Conservation (phyloP, 371 early-diverging fungal species). For the Vairimorpha necatrix region DNA sequence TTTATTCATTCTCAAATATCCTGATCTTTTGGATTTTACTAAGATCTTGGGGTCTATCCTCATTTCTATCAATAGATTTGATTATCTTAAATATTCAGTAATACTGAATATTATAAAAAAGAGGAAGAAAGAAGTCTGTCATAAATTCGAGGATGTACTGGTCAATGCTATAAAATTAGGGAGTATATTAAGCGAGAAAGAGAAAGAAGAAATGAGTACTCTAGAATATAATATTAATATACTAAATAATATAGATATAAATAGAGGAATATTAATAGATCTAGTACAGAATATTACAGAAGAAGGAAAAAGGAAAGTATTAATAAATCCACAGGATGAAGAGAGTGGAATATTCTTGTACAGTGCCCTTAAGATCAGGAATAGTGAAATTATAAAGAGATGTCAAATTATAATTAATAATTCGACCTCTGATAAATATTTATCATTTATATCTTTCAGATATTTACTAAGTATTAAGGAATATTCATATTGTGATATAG, state of each 20-base stretch:
- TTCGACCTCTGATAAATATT: background rate
- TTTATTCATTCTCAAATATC: conserved; percentile 45
- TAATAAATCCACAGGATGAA: conserved; percentile 6
- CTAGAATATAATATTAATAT: conserved; percentile 32
- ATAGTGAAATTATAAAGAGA: background rate
- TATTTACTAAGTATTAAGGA: conserved; percentile 29
- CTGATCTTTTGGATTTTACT: conserved; percentile 36
- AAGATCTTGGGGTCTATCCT: conserved; percentile 31
- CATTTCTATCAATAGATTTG: conserved; percentile 20
- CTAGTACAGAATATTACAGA: conserved; percentile 19
- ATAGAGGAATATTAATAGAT: conserved; percentile 32
- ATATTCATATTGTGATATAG: conserved; percentile 16
- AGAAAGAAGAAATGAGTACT: conserved; percentile 31
- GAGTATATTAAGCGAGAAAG: conserved; percentile 13
- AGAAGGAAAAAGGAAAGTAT: background rate
- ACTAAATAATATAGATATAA: conserved; percentile 29
- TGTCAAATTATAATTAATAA: background rate
- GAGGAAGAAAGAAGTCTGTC: background rate
- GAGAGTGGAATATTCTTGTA: conserved; percentile 35
- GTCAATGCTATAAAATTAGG: conserved; percentile 30
- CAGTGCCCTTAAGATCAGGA: conserved; percentile 12
- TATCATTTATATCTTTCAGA: conserved; percentile 28
- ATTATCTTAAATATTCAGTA: conserved; percentile 28
- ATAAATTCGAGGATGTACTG: conserved; percentile 17
- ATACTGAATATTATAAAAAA: conserved; percentile 27